phyloP scores from a whole-genome alignment of 2,329 filamentous ascomycete genomes.

The Stemphylium lycopersici region DNA sequence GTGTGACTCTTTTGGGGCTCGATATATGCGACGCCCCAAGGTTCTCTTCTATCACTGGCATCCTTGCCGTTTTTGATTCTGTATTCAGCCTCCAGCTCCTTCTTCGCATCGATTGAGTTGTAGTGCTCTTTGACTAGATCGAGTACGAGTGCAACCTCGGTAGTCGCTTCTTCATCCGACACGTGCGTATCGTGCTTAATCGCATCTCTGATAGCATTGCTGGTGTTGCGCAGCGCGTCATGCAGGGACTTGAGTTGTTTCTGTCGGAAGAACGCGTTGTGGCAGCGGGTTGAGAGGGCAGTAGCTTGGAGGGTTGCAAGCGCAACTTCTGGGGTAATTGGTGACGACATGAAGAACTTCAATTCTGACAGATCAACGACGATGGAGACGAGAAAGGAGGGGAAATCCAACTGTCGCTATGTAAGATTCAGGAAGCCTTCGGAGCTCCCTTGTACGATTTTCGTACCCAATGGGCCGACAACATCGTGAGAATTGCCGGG shows the following conservation, averaged over 20 bases:
- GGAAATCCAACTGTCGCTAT: conserved; percentile 1
- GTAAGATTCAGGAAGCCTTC: conserved; percentile 3
- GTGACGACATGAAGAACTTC: conserved; percentile 17
- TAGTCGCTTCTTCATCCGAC: conserved; percentile 47
- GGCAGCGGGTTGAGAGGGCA: conserved; percentile 53
- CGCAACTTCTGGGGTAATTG: conserved; percentile 27
- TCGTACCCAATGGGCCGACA: conserved; percentile 1
- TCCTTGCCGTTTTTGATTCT: conserved; percentile 50
- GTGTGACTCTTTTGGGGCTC: conserved; percentile 55
- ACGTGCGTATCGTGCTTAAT: conserved; percentile 50
- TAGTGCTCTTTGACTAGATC: conserved; percentile 51
- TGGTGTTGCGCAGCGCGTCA: conserved; percentile 45
- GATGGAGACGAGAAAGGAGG: not conserved
- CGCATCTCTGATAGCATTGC: conserved; percentile 47
- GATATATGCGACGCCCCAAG: conserved; percentile 56
- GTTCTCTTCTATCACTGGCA: conserved; percentile 41
- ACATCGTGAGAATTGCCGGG: not conserved
- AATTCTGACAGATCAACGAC: not conserved
- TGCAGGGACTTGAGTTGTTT: conserved; percentile 55
- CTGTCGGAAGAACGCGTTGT: conserved; percentile 56
- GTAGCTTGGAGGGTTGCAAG: conserved; percentile 48
- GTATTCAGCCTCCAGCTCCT: conserved; percentile 52
- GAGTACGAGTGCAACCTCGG: conserved; percentile 52
- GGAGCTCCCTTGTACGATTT: not conserved
- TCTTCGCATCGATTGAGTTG: conserved; percentile 47